phyloP scores from a whole-genome alignment of 2,329 filamentous ascomycete species.

The Colletotrichum phormii region DNA sequence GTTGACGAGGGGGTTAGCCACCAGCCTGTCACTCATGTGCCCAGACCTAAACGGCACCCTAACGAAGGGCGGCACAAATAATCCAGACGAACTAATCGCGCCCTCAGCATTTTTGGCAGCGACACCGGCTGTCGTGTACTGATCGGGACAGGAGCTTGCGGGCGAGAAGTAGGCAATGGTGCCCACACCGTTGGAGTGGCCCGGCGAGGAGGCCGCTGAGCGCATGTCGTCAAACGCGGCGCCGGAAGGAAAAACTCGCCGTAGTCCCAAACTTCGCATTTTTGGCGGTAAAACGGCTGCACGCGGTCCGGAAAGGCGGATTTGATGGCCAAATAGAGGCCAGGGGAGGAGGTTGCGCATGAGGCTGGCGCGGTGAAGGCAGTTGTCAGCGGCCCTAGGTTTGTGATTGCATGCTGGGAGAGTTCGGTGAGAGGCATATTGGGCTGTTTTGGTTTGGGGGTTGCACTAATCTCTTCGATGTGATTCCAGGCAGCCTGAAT shows the following conservation, averaged over 20 bases:
- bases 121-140: slow-evolving; percentile 41
- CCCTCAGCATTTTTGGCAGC: slow-evolving; percentile 13
- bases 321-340: neutral
- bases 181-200: neutral
- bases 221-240: slow-evolving; percentile 27
- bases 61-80: slow-evolving; percentile 1
- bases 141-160: slow-evolving; percentile 40
- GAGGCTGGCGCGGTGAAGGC: slow-evolving; percentile 42
- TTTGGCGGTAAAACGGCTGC: neutral
- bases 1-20: slow-evolving; percentile 10
- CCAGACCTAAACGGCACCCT: neutral
- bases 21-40: neutral
- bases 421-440: slow-evolving; percentile 42
- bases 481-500: neutral
- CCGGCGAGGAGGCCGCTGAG: neutral
- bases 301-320: neutral
- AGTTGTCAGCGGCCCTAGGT: slow-evolving; percentile 46
- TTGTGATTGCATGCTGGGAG: slow-evolving; percentile 40
- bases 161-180: slow-evolving; percentile 41
- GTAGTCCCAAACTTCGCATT: slow-evolving; percentile 15
- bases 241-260: slow-evolving; percentile 40
- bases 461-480: neutral
- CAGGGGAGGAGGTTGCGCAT: slow-evolving; percentile 38
- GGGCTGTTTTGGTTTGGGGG: neutral
- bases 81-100: slow-evolving; percentile 17